Evolutionary conservation across 2,329 filamentous ascomycete genomes (phyloP).

Genomic region (Ceratocystis alfenasii): DNA sequence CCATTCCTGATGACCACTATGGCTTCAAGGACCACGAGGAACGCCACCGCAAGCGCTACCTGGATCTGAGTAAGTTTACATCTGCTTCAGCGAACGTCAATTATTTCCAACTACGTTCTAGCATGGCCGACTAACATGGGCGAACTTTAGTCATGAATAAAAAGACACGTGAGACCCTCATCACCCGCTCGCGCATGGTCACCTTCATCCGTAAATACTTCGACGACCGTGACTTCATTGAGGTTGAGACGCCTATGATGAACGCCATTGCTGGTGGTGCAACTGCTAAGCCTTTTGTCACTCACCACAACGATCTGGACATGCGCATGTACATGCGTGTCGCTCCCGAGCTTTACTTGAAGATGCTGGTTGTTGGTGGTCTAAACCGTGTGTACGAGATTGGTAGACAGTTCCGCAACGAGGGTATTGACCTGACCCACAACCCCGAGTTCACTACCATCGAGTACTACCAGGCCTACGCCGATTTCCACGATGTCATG

Average conservation of each 20-base stretch:
- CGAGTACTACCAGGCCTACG: slow-evolving; percentile 94
- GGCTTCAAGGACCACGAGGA: slow-evolving; percentile 94
- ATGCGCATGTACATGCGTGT: slow-evolving; percentile 93
- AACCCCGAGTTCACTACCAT: slow-evolving; percentile 93
- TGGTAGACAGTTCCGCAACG: slow-evolving; percentile 90
- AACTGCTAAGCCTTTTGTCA: slow-evolving; percentile 84
- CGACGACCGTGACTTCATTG: slow-evolving; percentile 74
- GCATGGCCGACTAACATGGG: neutral
- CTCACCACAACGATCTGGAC: slow-evolving; percentile 89
- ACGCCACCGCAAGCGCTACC: slow-evolving; percentile 81
- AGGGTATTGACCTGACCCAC: slow-evolving; percentile 63
- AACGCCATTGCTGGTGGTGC: slow-evolving; percentile 91
- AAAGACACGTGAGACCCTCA: slow-evolving; percentile 66
- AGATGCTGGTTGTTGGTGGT: slow-evolving; percentile 90
- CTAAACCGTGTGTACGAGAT: slow-evolving; percentile 93
- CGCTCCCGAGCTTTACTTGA: slow-evolving; percentile 90
- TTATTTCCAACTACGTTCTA: neutral
- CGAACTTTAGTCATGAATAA: slow-evolving; percentile 67
- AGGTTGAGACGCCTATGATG: slow-evolving; percentile 97
- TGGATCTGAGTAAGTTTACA: slow-evolving; percentile 54
- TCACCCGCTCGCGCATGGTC: slow-evolving; percentile 68
- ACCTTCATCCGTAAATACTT: slow-evolving; percentile 82
- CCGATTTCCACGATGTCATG: slow-evolving; percentile 85
- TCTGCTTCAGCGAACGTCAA: neutral
- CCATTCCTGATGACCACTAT: slow-evolving; percentile 79